Evolutionary conservation across 2,329 filamentous ascomycete species (phyloP), one percentile per base, ranked within the genome.

Genomic region (Diaporthe humulicola): DNA sequence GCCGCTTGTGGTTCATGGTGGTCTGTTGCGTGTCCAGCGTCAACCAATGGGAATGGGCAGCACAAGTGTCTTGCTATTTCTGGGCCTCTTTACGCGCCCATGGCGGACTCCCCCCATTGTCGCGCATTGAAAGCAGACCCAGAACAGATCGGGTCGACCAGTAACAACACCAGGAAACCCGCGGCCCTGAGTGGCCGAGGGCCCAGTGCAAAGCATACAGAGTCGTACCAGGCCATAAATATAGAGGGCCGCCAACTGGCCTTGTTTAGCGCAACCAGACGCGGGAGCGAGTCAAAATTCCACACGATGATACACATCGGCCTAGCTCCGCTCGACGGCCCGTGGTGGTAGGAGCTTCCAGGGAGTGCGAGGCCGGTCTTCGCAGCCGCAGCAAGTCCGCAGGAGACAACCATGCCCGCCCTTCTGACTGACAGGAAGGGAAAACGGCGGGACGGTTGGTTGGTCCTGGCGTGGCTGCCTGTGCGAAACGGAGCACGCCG

Each of bases 291-390:
- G 45, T 52, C 58, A 25, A 50, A 52, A 52, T 8, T 9, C 15
- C 64, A 67, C 64, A 67, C 64, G 64, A 67, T 52, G 64, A 38
- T 67, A 52, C 64, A 38, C 45, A 52, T 38, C 19, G 14, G n/a
- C 19, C 48, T 52, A 67, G 48, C 45, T 67, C 30, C 45, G 22
- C 64, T 38, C 30, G 45, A 52, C 64, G 30, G 64, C 64, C 64
- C 64, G 64, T 52, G 64, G 64, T 67, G 45, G 30, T 48, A 52
- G 64, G 64, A 52, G 64, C 45, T 52, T n/a, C n/a, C 33, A 67
- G 33, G 30, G 45, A 25, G 64, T 33, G 15, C 22, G 30, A 52
- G 61, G n/a, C 22, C 19, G 30, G 45, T 19, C 2, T 36, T 52
- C 30, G 45, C 45, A 67, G 61, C 61, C 61, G 28, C 61, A 66